Percentiles rank a stretch among this genome's conserved stretches.
These are phyloP conservation scores for Pinus tabuliformis DNA, from an alignment of 75 land plant species.

Conservation along the genomic window DNA sequence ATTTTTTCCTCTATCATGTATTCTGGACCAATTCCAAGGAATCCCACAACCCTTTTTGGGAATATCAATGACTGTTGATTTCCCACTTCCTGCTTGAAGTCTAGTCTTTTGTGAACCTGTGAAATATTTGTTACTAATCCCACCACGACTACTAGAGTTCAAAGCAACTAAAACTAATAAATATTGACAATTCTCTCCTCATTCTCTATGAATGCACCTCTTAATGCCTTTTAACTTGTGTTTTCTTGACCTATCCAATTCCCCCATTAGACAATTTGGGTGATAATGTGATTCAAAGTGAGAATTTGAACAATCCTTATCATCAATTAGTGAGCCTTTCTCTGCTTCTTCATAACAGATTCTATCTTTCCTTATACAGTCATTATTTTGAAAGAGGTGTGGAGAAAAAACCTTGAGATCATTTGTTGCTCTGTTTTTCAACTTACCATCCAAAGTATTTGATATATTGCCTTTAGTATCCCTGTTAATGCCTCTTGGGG, in stretches of 20 bases:
- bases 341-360: conserved; percentile 16
- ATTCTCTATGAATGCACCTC: conserved; percentile 14
- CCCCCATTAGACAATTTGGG: background rate
- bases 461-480: background rate
- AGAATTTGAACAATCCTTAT: background rate
- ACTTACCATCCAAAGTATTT: background rate
- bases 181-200: conserved; percentile 22
- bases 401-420: conserved; percentile 5
- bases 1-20: conserved; percentile 64
- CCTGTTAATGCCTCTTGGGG: background rate
- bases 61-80: conserved; percentile 32
- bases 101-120: conserved; percentile 7
- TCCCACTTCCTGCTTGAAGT: conserved; percentile 21
- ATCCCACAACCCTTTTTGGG: conserved; percentile 82
- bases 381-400: conserved; percentile 8
- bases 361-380: conserved; percentile 9
- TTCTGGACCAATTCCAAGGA: conserved; percentile 86
- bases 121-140: background rate
- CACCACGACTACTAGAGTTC: conserved; percentile 36
- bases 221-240: conserved; percentile 28
- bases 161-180: conserved; percentile 29
- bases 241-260: conserved; percentile 11
- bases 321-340: conserved; percentile 5
- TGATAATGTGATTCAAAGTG: background rate
- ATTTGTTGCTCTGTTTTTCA: background rate